Percentiles rank a stretch among this genome's conserved stretches.
These are phyloP conservation scores for Hypoxylon sp. DNA, from an alignment of 2,329 filamentous ascomycete genomes.

Conservation along the genomic window DNA sequence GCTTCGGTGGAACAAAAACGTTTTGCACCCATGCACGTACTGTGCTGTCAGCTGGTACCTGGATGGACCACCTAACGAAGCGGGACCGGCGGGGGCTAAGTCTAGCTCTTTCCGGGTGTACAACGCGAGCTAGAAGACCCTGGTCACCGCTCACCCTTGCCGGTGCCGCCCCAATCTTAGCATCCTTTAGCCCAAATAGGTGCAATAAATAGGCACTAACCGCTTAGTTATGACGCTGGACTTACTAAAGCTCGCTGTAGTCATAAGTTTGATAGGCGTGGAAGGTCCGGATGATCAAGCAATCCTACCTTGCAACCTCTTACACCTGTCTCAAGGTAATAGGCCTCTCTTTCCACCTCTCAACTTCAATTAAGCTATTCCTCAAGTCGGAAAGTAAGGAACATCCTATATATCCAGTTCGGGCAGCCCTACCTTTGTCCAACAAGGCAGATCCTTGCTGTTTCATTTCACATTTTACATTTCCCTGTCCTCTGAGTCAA, in stretches of 20 bases:
- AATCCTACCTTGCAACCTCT: constrained; percentile 22
- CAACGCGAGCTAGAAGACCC: constrained; percentile 1
- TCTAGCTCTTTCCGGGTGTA: constrained; percentile 13
- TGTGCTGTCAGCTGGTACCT: constrained; percentile 12
- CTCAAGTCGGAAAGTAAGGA: background rate
- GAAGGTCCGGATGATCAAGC: constrained; percentile 38
- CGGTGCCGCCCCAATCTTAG: constrained; percentile 25
- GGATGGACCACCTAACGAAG: constrained; percentile 19
- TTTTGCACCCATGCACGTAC: constrained; percentile 1
- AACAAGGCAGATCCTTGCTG: constrained; percentile 26
- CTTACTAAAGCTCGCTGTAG: constrained; percentile 31
- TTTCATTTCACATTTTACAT: constrained; percentile 33
- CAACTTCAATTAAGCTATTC: constrained; percentile 11
- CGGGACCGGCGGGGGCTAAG: background rate
- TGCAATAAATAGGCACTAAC: constrained; percentile 35
- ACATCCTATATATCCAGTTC: background rate
- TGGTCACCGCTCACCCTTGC: constrained; percentile 29
- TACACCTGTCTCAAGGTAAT: constrained; percentile 35
- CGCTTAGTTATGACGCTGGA: constrained; percentile 44
- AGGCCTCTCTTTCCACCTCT: constrained; percentile 22
- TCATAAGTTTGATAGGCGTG: constrained; percentile 35
- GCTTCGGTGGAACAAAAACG: background rate
- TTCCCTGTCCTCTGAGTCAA: constrained; percentile 29
- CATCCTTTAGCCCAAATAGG: constrained; percentile 28
- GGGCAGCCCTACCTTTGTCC: constrained; percentile 9